These are phyloP conservation scores for Penicillium fimorum DNA, from an alignment of 495 filamentous ascomycete species.

Conservation along the genomic window DNA sequence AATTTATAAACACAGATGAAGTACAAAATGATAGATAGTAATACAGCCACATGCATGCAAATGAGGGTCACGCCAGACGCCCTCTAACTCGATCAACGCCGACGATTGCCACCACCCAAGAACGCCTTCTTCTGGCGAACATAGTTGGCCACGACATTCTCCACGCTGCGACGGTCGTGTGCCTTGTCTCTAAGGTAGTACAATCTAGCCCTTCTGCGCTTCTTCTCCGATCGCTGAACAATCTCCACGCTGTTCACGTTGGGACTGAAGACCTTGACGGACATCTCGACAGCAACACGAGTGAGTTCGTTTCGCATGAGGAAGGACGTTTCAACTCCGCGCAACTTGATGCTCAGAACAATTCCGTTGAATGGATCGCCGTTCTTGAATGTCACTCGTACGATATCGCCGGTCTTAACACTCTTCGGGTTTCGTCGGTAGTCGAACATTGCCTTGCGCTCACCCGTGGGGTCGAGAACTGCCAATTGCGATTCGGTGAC, in stretches of 20 bases:
- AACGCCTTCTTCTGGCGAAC: conserved; percentile 57
- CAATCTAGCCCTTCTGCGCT: conserved; percentile 82
- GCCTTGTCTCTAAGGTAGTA: conserved; percentile 78
- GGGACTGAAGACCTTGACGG: conserved; percentile 88
- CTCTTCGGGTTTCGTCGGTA: conserved; percentile 67
- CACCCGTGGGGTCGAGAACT: conserved; percentile 77
- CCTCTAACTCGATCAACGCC: conserved; percentile 20
- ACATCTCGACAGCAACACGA: conserved; percentile 93
- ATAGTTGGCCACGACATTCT: conserved; percentile 70
- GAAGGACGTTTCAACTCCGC: conserved; percentile 82
- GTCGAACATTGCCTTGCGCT: conserved; percentile 76
- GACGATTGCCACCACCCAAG: conserved; percentile 25
- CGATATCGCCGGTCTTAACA: conserved; percentile 78
- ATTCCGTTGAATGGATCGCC: conserved; percentile 91
- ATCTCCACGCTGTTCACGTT: conserved; percentile 90
- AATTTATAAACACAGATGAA: conserved; percentile 11
- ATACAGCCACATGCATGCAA: conserved; percentile 39
- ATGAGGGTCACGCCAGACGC: conserved; percentile 13
- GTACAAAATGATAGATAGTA: conserved; percentile 18
- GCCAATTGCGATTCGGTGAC: conserved; percentile 65
- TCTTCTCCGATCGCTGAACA: conserved; percentile 78
- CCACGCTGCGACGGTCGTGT: conserved; percentile 68
- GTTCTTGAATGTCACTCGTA: conserved; percentile 79
- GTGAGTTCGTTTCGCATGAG: conserved; percentile 79
- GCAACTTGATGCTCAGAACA: conserved; percentile 76